Percentiles rank a stretch among this genome's conserved stretches.
Conservation (phyloP, 805 yeast species). For the Starmerella riodocensis region DNA sequence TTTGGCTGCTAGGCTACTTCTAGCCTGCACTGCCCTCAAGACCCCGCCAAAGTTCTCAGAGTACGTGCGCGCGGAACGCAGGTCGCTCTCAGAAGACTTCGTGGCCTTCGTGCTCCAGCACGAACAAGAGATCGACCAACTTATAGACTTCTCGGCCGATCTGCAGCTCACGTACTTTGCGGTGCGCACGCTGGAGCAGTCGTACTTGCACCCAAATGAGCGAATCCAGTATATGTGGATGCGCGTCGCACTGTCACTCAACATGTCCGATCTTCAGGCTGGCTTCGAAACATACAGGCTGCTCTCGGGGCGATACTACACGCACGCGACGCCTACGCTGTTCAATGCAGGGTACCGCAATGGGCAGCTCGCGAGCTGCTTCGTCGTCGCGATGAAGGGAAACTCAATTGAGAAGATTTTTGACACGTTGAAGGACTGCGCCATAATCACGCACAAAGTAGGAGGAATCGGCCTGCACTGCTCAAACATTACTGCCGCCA, state of each 20-base stretch:
- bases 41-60: constrained; percentile 67
- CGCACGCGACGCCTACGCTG: constrained; percentile 88
- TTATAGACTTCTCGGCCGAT: constrained; percentile 61
- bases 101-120: constrained; percentile 44
- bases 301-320: constrained; percentile 72
- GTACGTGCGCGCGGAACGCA: constrained; percentile 35
- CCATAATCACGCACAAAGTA: constrained; percentile 78
- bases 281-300: constrained; percentile 67
- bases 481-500: constrained; percentile 59
- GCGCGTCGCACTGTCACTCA: constrained; percentile 84
- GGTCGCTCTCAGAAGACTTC: constrained; percentile 36
- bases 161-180: constrained; percentile 66
- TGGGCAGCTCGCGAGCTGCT: constrained; percentile 78
- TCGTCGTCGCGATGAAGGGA: constrained; percentile 73
- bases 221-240: constrained; percentile 77
- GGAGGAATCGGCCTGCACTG: constrained; percentile 91
- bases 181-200: constrained; percentile 68
- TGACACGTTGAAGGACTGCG: constrained; percentile 71
- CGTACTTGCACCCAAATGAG: constrained; percentile 63
- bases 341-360: constrained; percentile 64
- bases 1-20: constrained; percentile 72
- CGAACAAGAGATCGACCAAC: constrained; percentile 47
- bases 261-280: constrained; percentile 39
- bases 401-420: constrained; percentile 91
- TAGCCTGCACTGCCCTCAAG: constrained; percentile 76